Evolutionary conservation across 371 early-diverging fungal genomes (phyloP), one percentile per base, ranked within the genome.

Genomic region (Mucor circinelloides): DNA sequence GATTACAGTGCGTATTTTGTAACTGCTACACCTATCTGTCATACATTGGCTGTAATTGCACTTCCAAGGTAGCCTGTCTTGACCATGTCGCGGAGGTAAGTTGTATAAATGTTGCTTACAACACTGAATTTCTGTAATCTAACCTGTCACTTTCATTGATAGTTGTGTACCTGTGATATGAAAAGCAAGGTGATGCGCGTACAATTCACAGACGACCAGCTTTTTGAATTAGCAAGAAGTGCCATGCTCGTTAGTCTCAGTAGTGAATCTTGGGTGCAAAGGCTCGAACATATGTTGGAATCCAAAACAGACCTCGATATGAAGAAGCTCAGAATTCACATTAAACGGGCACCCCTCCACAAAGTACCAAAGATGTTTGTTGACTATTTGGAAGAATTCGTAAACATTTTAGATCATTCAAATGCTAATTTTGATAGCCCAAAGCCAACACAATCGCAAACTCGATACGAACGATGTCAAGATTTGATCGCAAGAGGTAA

Each of bases 21-120:
- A 90, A 91, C 64, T 78, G 84, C 15, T 95, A 89, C 63, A 83
- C 89, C 55, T 92, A 89, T 70, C 72, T 92, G 15, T 93, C 93
- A 0, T 85, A 83, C 7, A 77, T 93, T 15, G 69, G 77, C 3
- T 93, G 93, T 67, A 72, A 68, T 52, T 92, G 94, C 74, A 83
- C 83, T 15, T 72, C 78, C 25, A 86, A 84, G 54, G 86, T 91
- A n/a, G 71, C 78, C 15, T 93, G 93, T 57, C 66, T 85, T 5
- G 83, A 83, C 6, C 93, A 93, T 70, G 76, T 79, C 17, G 64
- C 78, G 10, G 85, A 88, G 78, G 88, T 87, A 82, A 67, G 57
- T 55, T 13, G 25, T 2, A 50, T 40, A n/a, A 3, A n/a, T 34
- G 10, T 55, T 6, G 5, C n/a, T n/a, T 4, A n/a, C n/a, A n/a